Percentiles rank a stretch among this genome's conserved stretches.
These are phyloP conservation scores for Phytophthora sp. DNA, from an alignment of 352 stramenopile species.

Conservation along the genomic window DNA sequence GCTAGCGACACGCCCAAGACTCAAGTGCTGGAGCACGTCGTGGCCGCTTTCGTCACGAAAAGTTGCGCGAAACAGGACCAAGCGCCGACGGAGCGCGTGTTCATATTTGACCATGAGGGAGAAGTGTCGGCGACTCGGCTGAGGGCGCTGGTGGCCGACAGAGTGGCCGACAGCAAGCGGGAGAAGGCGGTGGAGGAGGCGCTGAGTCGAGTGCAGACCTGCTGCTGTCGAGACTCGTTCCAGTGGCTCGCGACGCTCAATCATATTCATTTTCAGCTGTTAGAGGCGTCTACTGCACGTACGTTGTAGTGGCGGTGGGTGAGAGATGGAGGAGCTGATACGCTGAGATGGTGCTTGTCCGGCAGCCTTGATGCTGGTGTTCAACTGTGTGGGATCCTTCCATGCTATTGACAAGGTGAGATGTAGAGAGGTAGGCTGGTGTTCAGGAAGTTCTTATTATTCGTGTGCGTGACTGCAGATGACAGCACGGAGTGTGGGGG, in stretches of 20 bases:
- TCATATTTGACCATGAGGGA: constrained; percentile 73
- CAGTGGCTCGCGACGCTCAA: constrained; percentile 81
- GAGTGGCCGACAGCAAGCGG: constrained; percentile 7
- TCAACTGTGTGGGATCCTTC: constrained; percentile 74
- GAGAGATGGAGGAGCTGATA: neutral
- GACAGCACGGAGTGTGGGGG: constrained; percentile 56
- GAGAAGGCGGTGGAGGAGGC: constrained; percentile 24
- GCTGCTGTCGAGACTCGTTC: constrained; percentile 67
- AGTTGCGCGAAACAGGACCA: constrained; percentile 22
- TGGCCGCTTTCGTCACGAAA: constrained; percentile 65
- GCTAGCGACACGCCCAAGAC: constrained; percentile 41
- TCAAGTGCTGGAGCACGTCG: constrained; percentile 60
- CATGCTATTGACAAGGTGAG: constrained; percentile 69
- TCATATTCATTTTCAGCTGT: constrained; percentile 68
- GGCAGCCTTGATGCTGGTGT: constrained; percentile 59
- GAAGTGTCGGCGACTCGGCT: constrained; percentile 33
- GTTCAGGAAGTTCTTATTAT: neutral
- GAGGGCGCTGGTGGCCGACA: constrained; percentile 7
- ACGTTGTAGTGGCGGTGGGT: constrained; percentile 15
- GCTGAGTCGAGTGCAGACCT: constrained; percentile 47
- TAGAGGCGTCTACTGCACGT: constrained; percentile 55
- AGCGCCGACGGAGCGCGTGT: constrained; percentile 46
- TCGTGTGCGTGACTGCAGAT: constrained; percentile 32
- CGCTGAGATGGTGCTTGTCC: neutral
- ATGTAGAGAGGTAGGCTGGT: neutral